phyloP scores from a whole-genome alignment of 106 monocot genomes.

The Acanthochlamys bracteata region DNA sequence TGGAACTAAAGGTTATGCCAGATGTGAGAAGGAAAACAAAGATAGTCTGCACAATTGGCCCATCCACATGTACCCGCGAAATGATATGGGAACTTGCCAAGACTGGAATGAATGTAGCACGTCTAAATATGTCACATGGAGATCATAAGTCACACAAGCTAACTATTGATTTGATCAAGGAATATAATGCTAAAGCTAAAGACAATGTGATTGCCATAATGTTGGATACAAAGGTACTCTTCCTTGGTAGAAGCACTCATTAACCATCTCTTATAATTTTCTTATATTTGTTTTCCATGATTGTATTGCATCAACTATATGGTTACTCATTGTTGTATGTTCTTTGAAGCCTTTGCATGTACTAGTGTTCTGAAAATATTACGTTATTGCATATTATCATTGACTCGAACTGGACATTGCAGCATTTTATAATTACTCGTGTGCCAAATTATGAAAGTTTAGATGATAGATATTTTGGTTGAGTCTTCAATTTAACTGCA shows the following conservation, averaged over 20 bases:
- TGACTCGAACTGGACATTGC: no score
- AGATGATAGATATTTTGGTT: no score
- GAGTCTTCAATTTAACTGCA: no score
- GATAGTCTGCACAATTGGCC: slow-evolving; percentile 59
- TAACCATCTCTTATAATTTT: neutral
- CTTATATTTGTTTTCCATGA: neutral
- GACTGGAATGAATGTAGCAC: slow-evolving; percentile 65
- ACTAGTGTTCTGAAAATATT: no score
- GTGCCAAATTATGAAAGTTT: no score
- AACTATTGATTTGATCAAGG: slow-evolving; percentile 59
- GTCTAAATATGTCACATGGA: slow-evolving; percentile 73
- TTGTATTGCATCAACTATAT: neutral
- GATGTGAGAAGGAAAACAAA: slow-evolving; percentile 45
- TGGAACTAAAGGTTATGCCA: slow-evolving; percentile 1
- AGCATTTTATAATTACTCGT: no score
- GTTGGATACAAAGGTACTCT: slow-evolving; percentile 39
- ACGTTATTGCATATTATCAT: no score
- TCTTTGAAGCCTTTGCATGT: no score
- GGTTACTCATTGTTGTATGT: no score
- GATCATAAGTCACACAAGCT: slow-evolving; percentile 49
- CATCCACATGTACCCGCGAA: slow-evolving; percentile 38
- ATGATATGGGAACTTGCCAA: slow-evolving; percentile 72
- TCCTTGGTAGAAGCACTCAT: neutral
- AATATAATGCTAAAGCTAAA: slow-evolving; percentile 46
- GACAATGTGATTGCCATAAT: slow-evolving; percentile 37